Base-by-base conservation (phyloP, 345 rosid genomes). In the Populus alba region DNA sequence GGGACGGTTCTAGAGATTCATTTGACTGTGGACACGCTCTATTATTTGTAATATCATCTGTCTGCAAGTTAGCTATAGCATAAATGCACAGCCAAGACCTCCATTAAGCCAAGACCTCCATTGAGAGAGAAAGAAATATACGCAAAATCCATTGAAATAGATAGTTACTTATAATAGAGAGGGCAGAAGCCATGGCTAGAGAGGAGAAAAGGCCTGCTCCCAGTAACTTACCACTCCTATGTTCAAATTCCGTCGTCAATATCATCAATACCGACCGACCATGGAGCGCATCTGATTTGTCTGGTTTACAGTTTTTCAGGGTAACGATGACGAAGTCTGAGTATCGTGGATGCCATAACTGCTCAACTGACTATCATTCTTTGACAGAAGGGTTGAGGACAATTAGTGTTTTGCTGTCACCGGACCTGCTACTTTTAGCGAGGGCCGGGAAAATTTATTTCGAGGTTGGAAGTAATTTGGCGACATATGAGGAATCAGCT, bases 401-500 rank as follows among this genome's bases (percentile, higher is more conserved):
- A 94, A 94, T 1, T 38, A 38, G 1, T 77, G 91, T 85, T 66
- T 87, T n/a, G 96, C 92, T 67, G 89, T 90, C 3, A 67, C 73
- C 2, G 96, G 89, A 82, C 86, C 90, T 62, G 86, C 80, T 8
- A 70, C 81, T 27, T 17, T 75, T 7, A 92, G 94, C 20, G 70
- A 83, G 20, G 97, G 90, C 77, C 71, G 76, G 57, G 89, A 90
- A 76, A 85, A 89, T 16, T 33, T 95, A 3, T 43, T 70, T 86
- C 0, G 89, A 83, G 81, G 91, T 91, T 23, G 91, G 91, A 87
- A 85, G 90, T 88, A 33, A 90, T 95, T 85, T 87, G 90, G 17
- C 53, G 87, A 70, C 92, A 95, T 5, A 93, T 90, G 33, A 91
- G 91, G 89, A 90, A 91, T 85, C 90, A 81, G 88, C 94, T 70